Base-by-base conservation (phyloP, 2,329 filamentous ascomycete genomes). In the Calonectria pteridis region DNA sequence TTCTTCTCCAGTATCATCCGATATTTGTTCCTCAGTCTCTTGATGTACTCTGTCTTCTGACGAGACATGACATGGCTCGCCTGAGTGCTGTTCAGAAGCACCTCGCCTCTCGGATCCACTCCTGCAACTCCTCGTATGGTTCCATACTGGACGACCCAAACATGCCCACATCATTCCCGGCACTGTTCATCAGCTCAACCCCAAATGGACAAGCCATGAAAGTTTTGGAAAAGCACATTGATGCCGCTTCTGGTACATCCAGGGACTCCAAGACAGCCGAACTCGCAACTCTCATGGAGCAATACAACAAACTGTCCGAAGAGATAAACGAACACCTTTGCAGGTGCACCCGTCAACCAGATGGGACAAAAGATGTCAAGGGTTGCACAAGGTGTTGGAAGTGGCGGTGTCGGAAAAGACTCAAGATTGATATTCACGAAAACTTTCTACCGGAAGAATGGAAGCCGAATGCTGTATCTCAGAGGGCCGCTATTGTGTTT, bases 41-140 rank as follows among this genome's bases (percentile, higher is more conserved):
- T 1, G 87, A 93, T 77, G 83, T 87, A 3, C 83, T 94, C 0
- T 89, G 91, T 4, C 76, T 94, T 0, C 82, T 87, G 0, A 82
- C 80, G 0, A 75, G 83, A 1, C 51, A 77, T 1, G 88, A 91
- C 13, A 88, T 94, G 86, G 33, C 77, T 0, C 87, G 89, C 0
- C 84, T 93, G 0, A 83, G 86, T 0, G 2, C 23, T 6, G 74
- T 81, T 2, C 77, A 82, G 35, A 28, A 43, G 53, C 74, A 80
- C 28, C 37, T 80, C 26, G 31, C 26, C 6, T 73, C 65, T 2
- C 67, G 68, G 1, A 83, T 82, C 46, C n/a, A 51, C 4, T 73
- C 74, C 1, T 59, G 71, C 31, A 58, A 43, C 14, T 43, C 66
- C 0, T 67, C 72, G 0, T 73, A 71, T 0, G 83, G 75, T 10